A percentile compares a stretch with the other conserved stretches of the same genome.
These are phyloP conservation scores for Tetracladium maxilliforme DNA, from an alignment of 2,329 filamentous ascomycete species.

Conservation along the genomic window DNA sequence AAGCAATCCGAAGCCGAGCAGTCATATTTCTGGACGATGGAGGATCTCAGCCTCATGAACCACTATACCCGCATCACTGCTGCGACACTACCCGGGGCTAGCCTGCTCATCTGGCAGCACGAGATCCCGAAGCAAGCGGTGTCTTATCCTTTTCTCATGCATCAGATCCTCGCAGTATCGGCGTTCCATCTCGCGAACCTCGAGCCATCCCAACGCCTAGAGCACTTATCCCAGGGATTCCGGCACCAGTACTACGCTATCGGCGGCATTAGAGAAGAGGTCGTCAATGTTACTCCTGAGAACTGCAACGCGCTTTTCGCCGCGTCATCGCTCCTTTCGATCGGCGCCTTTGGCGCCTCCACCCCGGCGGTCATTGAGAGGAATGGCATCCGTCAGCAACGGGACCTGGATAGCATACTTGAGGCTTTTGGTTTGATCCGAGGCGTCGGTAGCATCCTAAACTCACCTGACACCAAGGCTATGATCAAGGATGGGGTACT, in stretches of 20 bases:
- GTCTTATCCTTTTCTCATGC: slow-evolving; percentile 6
- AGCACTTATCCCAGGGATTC: slow-evolving; percentile 2
- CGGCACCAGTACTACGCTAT: slow-evolving; percentile 5
- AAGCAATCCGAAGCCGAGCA: too few species aligned
- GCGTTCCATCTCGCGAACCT: slow-evolving; percentile 6
- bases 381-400: too few species aligned
- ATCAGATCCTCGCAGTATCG: slow-evolving; percentile 6
- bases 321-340: slow-evolving; percentile 4
- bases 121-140: slow-evolving; percentile 7
- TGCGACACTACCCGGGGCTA: slow-evolving; percentile 4
- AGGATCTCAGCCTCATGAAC: slow-evolving; percentile 8
- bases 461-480: too few species aligned
- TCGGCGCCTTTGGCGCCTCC: slow-evolving; percentile 6
- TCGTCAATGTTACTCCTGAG: slow-evolving; percentile 3
- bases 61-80: slow-evolving; percentile 1
- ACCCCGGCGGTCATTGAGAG: too few species aligned
- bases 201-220: slow-evolving; percentile 2
- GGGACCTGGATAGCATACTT: too few species aligned
- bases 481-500: too few species aligned
- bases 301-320: slow-evolving; percentile 7
- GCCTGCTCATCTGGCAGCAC: slow-evolving; percentile 5
- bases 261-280: slow-evolving; percentile 3
- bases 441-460: too few species aligned
- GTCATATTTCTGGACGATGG: slow-evolving; percentile 2
- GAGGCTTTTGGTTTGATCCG: too few species aligned